Evolutionary conservation across 225 moss, liverwort and hornwort genomes (phyloP).

Genomic region (Marchantia polymorpha): DNA sequence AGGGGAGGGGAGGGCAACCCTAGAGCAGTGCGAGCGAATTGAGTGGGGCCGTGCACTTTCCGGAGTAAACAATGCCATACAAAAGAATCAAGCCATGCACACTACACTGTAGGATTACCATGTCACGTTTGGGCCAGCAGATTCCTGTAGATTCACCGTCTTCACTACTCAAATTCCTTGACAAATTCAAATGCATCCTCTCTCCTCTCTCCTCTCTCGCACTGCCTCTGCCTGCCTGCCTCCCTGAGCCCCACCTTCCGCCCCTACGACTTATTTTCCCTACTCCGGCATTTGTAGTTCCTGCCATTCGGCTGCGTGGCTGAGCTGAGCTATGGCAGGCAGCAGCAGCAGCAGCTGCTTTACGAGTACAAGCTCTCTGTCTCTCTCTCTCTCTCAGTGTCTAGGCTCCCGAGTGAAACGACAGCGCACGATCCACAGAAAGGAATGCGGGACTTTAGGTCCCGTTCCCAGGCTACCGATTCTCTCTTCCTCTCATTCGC

Average conservation of each 20-base stretch:
- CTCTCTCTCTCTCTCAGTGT: too few species aligned
- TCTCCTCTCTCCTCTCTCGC: background rate
- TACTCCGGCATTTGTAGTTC: background rate
- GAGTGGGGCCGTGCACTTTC: too few species aligned
- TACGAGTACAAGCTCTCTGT: background rate
- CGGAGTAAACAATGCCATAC: too few species aligned
- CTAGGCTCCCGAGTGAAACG: background rate
- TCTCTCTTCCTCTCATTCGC: background rate
- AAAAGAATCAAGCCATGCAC: too few species aligned
- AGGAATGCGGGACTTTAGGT: background rate
- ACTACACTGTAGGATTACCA: too few species aligned
- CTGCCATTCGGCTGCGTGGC: background rate
- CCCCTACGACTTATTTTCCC: background rate
- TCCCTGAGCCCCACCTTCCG: background rate
- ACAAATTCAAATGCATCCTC: slow-evolving; percentile 1
- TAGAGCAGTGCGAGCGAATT: too few species aligned
- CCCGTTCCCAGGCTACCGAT: background rate
- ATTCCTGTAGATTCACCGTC: background rate
- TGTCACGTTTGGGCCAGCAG: too few species aligned
- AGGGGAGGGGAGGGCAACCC: too few species aligned
- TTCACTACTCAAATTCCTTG: slow-evolving; percentile 4
- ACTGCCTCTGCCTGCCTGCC: background rate
- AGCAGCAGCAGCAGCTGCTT: background rate
- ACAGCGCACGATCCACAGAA: background rate
- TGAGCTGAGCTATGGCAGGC: slow-evolving; percentile 1